Evolutionary conservation across 1,284 basidiomycete species (phyloP).

Genomic region (Leccinum solheimii): DNA sequence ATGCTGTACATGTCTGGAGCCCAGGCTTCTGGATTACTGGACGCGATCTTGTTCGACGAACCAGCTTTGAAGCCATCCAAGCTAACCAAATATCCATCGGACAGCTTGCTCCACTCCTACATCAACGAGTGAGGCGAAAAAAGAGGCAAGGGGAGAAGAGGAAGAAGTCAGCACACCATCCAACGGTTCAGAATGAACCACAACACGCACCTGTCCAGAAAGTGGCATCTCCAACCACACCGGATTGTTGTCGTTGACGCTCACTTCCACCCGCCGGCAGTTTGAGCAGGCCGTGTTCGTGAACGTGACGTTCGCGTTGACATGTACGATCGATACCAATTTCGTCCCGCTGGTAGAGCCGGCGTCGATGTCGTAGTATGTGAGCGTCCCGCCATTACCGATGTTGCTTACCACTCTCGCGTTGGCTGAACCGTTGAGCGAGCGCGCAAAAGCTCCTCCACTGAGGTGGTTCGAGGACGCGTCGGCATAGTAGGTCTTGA

Average conservation of each 20-base stretch:
- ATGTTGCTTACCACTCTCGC: neutral
- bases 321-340: conserved; percentile 11
- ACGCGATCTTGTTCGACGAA: conserved; percentile 5
- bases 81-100: conserved; percentile 5
- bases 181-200: neutral
- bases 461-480: conserved; percentile 6
- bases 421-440: neutral
- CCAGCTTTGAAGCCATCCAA: conserved; percentile 14
- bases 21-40: conserved; percentile 10
- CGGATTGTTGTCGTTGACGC: conserved; percentile 1
- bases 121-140: neutral
- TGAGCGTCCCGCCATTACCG: conserved; percentile 4
- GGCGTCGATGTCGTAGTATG: conserved; percentile 11
- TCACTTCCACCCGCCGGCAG: conserved; percentile 10
- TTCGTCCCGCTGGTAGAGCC: conserved; percentile 8
- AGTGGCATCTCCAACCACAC: conserved; percentile 11
- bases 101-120: conserved; percentile 12
- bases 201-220: conserved; percentile 15
- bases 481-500: conserved; percentile 6
- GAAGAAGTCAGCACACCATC: neutral
- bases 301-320: conserved; percentile 14
- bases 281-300: conserved; percentile 13
- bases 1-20: conserved; percentile 13
- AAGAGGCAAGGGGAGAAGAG: neutral
- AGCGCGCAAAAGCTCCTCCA: conserved; percentile 3